phyloP scores from a whole-genome alignment of 306 rosid genomes.

The Prunus salicina region DNA sequence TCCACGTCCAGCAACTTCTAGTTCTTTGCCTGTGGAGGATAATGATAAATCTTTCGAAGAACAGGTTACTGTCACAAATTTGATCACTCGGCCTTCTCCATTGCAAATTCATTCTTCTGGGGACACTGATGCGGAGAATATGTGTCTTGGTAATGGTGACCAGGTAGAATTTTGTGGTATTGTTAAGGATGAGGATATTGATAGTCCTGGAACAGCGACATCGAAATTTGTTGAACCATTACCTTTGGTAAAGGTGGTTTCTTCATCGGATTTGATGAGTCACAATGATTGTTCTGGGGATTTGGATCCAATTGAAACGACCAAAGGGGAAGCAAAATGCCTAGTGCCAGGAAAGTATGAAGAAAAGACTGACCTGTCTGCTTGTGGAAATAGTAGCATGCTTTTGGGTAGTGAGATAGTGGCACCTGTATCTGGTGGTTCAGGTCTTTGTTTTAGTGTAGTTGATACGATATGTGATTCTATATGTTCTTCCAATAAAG shows the following conservation, averaged over 20 bases:
- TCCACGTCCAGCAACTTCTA: conserved; percentile 46
- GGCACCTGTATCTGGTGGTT: conserved; percentile 17
- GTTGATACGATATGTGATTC: conserved; percentile 30
- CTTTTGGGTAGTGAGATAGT: conserved; percentile 26
- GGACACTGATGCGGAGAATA: conserved; percentile 40
- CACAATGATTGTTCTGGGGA: conserved; percentile 25
- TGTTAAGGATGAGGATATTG: conserved; percentile 64
- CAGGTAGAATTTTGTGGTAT: conserved; percentile 31
- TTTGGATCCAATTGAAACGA: conserved; percentile 31
- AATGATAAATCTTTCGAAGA: conserved; percentile 36
- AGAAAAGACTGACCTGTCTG: conserved; percentile 31
- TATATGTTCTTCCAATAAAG: conserved; percentile 63
- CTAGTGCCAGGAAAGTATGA: conserved; percentile 32
- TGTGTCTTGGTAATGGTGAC: conserved; percentile 39
- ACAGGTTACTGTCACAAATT: conserved; percentile 33
- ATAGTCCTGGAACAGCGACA: conserved; percentile 90
- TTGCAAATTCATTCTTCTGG: conserved; percentile 47
- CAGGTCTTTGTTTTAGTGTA: conserved; percentile 15
- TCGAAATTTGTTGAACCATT: conserved; percentile 76
- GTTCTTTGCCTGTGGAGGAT: conserved; percentile 38
- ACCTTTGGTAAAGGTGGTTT: conserved; percentile 38
- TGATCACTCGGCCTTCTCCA: conserved; percentile 40
- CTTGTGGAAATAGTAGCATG: conserved; percentile 31
- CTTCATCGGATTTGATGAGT: conserved; percentile 33
- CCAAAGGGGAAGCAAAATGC: conserved; percentile 21